These are phyloP conservation scores for Pneumocystis canis DNA, from an alignment of 1,139 yeast species.

Conservation along the genomic window DNA sequence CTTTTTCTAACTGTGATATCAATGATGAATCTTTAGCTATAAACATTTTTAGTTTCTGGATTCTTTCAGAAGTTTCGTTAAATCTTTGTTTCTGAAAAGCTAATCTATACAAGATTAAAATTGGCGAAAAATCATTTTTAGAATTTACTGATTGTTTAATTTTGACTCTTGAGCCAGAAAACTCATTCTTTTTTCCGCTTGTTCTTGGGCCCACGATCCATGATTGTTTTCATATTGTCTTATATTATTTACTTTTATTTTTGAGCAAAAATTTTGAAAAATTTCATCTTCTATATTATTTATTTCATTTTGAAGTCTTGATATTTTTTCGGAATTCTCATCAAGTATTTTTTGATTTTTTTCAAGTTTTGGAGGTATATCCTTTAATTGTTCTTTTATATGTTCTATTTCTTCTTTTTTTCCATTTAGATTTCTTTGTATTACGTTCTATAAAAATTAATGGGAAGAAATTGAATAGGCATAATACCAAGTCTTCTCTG, in stretches of 20 bases:
- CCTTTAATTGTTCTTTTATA: constrained; percentile 25
- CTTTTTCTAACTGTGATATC: constrained; percentile 25
- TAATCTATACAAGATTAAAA: constrained; percentile 19
- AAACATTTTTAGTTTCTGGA: constrained; percentile 28
- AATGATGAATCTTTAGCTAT: constrained; percentile 25
- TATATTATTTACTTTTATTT: constrained; percentile 37
- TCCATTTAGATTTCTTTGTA: constrained; percentile 42
- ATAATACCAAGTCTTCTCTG: constrained; percentile 31
- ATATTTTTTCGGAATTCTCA: constrained; percentile 17
- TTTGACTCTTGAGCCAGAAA: constrained; percentile 47
- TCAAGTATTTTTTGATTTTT: not conserved
- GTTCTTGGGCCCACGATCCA: constrained; percentile 44
- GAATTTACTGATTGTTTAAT: constrained; percentile 35
- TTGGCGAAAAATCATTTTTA: not conserved
- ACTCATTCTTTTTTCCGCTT: constrained; percentile 50
- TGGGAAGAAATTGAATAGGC: not conserved
- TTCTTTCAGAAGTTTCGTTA: constrained; percentile 36
- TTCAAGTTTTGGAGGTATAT: constrained; percentile 16
- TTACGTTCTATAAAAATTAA: constrained; percentile 21
- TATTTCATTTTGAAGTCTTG: constrained; percentile 21
- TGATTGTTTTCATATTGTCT: constrained; percentile 54
- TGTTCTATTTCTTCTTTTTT: constrained; percentile 41
- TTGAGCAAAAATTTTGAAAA: constrained; percentile 40
- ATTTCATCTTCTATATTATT: constrained; percentile 23
- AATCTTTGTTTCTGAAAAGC: constrained; percentile 49